Percentiles rank a stretch among this genome's conserved stretches.
phyloP scores from a whole-genome alignment of 2,329 filamentous ascomycete genomes.

The Fusarium liriodendri region DNA sequence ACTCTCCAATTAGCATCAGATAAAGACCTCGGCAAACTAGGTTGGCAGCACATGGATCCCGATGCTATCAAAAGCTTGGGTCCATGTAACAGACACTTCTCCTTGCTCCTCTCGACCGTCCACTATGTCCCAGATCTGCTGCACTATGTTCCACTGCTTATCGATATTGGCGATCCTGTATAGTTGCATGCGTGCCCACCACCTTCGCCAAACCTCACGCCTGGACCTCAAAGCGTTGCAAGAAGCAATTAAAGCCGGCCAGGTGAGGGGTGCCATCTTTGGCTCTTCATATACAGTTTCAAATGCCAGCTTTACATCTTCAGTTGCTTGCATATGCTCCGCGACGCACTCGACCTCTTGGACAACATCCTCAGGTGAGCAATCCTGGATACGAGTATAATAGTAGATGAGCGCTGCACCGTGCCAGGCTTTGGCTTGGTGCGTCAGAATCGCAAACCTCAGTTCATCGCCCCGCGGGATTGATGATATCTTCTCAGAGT shows the following conservation, averaged over 20 bases:
- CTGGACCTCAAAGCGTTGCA: background rate
- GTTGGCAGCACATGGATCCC: background rate
- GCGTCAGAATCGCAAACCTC: background rate
- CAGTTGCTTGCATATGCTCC: background rate
- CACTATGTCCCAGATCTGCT: conserved; percentile 3
- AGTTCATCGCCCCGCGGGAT: background rate
- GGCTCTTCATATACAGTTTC: background rate
- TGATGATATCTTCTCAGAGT: background rate
- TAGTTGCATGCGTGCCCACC: conserved; percentile 14
- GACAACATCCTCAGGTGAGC: background rate
- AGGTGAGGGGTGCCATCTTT: background rate
- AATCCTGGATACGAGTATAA: background rate
- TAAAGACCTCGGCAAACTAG: background rate
- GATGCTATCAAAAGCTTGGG: background rate
- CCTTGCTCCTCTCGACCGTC: background rate
- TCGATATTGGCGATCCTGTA: conserved; percentile 16
- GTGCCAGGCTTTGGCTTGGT: background rate
- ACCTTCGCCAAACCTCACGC: conserved; percentile 6
- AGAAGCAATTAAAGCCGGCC: background rate
- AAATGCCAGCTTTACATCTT: background rate
- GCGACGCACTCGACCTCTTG: background rate
- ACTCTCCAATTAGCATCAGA: background rate
- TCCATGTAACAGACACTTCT: background rate
- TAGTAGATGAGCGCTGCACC: background rate
- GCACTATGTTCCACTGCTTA: conserved; percentile 14